Base-by-base conservation (phyloP, 2,329 filamentous ascomycete species). In the Teratosphaeria viscida region DNA sequence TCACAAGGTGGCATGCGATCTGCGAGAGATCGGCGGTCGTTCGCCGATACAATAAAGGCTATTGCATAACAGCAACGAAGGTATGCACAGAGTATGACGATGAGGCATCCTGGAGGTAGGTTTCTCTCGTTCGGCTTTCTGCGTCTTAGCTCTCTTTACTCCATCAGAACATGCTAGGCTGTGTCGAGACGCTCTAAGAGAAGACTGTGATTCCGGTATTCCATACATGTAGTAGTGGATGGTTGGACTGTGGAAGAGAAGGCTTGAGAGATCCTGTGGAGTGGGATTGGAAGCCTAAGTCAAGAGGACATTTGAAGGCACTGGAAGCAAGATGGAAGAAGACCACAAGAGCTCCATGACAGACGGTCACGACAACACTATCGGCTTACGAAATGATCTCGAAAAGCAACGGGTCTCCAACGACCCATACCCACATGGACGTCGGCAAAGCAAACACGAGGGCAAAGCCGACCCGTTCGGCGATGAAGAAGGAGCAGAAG, bases 381-480 rank as follows among this genome's bases (percentile, higher is more conserved):
- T 6, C 16, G 43, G 43, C 43, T 7, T n/a, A 19, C 43, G 6
- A 23, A 49, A 43, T 7, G 57, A 59, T 26, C 11, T 59, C 3
- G 58, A 60, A 47, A 60, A 60, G 58, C 58, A 59, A 12, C 14
- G 16, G n/a, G 32, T 23, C 6, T 35, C 14, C 3, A 32, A 43
- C 54, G 26, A 26, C 43, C 32, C 16, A 32, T n/a, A 34, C n/a
- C 32, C 37, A 7, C 10, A 16, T 19, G 19, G 34, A 32, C 34
- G 58, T 7, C 35, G 54, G 14, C 35, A 14, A 35, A 60, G 54
- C 55, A 60, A 56, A 23, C 27, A 57, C n/a, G 57, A 59, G 52
- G 43, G 43, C 19, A 54, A 26, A 29, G 54, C n/a, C 5, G 58
- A 60, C 43, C 58, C 58, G 1, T 60, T 60, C 27, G 58, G 58